Base-by-base conservation (phyloP, 1,284 basidiomycete species). In the Spongiforma sp. region DNA sequence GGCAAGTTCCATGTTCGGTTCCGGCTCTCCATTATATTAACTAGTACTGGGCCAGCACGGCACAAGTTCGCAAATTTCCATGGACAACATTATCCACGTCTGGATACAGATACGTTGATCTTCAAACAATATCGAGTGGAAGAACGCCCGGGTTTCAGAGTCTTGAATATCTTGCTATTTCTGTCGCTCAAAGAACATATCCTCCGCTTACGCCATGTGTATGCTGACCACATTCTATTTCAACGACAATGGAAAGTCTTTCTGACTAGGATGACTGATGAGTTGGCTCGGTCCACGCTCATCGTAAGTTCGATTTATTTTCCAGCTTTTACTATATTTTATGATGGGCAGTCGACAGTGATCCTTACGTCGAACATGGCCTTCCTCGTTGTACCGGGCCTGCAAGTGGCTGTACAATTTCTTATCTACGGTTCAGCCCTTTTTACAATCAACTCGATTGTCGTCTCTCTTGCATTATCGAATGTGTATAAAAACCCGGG, bases 211-310 rank as follows among this genome's bases (percentile, higher is more conserved):
- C 62, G 62, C 28, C 59, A 72, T 1, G 66, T 75, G n/a, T 74
- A 72, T 63, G 70, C 69, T 1, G 70, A 72, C 8, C 62, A 62
- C 14, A 74, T 55, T 4, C 71, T 75, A 14, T 64, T 74, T 36
- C 63, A 66, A 19, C 72, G 70, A 15, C 65, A 63, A 1, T 75
- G 73, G 69, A 70, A 68, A 17, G 65, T 74, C 8, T 82, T 82
- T 50, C 79, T 86, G 19, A 67, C 71, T 14, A 82, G 80, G 59
- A 69, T 87, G 34, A 79, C 77, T 19, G 68, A 71, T 2, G 84
- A 89, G 65, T 85, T 87, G 83, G 75, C 77, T 58, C 82, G 84
- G 48, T 82, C 82, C 62, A 79, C 83, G 30, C 76, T 87, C 17
- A 81, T 81, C 64, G 86, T 87, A 63, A 50, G 84, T 75, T 9